Percentiles rank a stretch among this genome's conserved stretches.
Evolutionary conservation across 768 basidiomycete genomes (phyloP).

Genomic region (Coprinopsis cinerea): DNA sequence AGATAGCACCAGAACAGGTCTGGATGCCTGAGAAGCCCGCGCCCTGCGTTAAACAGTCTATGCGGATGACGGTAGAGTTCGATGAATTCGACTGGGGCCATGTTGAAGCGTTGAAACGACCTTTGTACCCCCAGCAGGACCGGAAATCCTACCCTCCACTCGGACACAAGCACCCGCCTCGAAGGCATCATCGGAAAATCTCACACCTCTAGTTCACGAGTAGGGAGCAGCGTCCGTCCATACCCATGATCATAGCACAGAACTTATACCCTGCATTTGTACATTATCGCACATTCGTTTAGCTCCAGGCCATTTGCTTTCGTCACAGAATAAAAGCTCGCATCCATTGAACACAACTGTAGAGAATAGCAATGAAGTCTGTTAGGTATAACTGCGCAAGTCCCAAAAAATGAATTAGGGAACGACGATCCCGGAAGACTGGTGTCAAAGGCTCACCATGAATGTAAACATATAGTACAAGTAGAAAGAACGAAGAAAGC

Average conservation of each 20-base stretch:
- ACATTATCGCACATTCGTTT: slow-evolving; percentile 1
- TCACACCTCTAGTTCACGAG: too few relatives aligned
- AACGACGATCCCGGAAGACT: not conserved
- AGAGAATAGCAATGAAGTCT: slow-evolving; percentile 10
- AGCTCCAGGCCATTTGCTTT: not conserved
- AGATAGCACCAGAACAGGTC: slow-evolving; percentile 3
- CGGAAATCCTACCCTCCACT: too few relatives aligned
- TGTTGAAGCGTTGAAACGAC: too few relatives aligned
- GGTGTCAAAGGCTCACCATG: not conserved
- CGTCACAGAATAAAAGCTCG: not conserved
- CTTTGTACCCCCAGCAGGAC: not conserved
- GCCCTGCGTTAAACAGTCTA: not conserved
- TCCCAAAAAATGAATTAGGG: not conserved
- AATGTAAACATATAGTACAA: slow-evolving; percentile 1
- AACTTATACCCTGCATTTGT: slow-evolving; percentile 1
- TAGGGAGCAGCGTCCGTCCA: not conserved
- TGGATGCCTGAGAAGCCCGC: slow-evolving; percentile 1
- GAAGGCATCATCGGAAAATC: not conserved
- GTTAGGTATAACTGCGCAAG: slow-evolving; percentile 9
- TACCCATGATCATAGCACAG: not conserved
- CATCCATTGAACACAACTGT: not conserved
- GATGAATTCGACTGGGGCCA: not conserved
- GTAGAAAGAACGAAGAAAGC: not conserved
- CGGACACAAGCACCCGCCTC: too few relatives aligned
- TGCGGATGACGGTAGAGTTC: too few relatives aligned